Evolutionary conservation across 345 rosid genomes (phyloP), one percentile per base, ranked within the genome.

Genomic region (Eucalyptus polyanthemos): DNA sequence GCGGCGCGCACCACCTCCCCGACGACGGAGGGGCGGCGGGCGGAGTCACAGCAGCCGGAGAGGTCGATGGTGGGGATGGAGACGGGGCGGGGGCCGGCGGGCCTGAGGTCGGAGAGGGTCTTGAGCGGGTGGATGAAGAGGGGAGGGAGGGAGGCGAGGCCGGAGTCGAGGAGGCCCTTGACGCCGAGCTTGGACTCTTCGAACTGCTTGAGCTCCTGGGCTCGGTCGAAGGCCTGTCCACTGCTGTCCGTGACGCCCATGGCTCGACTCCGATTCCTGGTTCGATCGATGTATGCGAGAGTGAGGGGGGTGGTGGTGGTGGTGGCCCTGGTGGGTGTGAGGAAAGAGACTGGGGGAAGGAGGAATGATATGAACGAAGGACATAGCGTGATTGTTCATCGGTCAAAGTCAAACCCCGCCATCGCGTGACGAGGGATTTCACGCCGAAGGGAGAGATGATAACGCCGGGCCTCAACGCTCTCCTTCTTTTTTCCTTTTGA

Each of bases 181-280:
- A 95, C 95, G 8, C 94, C 94, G 19, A 87, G 88, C 88, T 95
- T 95, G 21, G 92, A 86, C 2, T 90, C 95, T n/a, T 95, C 94
- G 90, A 94, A 94, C n/a, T 86, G 87, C 50, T 91, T 88, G 16
- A 91, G 88, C 40, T 91, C 94, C 50, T 89, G 88, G 27, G 87
- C 34, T 54, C 95, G 90, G 25, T 92, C 93, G 88, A 90, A 87
- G 16, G 67, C 37, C 16, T 15, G 76, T 65, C 16, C 21, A n/a
- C 40, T 8, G 76, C 11, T 65, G 40, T 31, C 9, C 10, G 19
- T n/a, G 76, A n/a, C 21, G 21, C 76, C 76, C 53, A 50, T 44
- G 31, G 53, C 31, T n/a, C 19, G 37, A 65, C 76, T 65, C 76
- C 34, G 37, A 65, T 34, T n/a, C 31, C 76, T 49, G 50, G 50